Conservation (phyloP, 495 filamentous ascomycete species). For the Tuber brumale region DNA sequence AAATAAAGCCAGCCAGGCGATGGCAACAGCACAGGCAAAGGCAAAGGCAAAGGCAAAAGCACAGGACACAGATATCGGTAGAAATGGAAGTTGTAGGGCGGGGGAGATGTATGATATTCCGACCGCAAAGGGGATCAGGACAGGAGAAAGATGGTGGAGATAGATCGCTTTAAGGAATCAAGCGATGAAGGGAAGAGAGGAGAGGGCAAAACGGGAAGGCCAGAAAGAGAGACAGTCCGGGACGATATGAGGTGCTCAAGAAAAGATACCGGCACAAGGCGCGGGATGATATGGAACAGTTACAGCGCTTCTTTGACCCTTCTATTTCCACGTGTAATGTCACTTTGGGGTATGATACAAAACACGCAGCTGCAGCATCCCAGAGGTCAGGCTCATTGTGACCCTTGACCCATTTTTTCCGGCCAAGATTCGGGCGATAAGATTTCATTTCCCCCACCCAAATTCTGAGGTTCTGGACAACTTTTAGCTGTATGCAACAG, state of each 20-base stretch:
- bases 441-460: neutral
- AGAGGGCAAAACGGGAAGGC: neutral
- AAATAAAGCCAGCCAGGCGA: neutral
- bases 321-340: constrained; percentile 11
- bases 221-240: neutral
- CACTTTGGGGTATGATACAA: neutral
- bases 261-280: neutral
- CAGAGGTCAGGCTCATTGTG: neutral
- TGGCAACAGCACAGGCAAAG: neutral
- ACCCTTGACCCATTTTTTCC: neutral
- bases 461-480: neutral
- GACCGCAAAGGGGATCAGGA: neutral
- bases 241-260: neutral
- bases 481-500: neutral
- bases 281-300: neutral
- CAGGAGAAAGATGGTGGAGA: neutral
- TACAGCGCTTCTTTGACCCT: neutral
- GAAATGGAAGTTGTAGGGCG: neutral
- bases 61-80: neutral
- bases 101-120: neutral
- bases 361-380: neutral
- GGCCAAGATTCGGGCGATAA: neutral
- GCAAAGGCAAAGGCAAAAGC: neutral
- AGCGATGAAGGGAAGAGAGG: neutral
- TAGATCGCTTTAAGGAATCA: neutral